Percentiles rank a stretch among this genome's conserved stretches.
These are phyloP conservation scores for Cercophora sp. DNA, from an alignment of 495 filamentous ascomycete species.

Conservation along the genomic window DNA sequence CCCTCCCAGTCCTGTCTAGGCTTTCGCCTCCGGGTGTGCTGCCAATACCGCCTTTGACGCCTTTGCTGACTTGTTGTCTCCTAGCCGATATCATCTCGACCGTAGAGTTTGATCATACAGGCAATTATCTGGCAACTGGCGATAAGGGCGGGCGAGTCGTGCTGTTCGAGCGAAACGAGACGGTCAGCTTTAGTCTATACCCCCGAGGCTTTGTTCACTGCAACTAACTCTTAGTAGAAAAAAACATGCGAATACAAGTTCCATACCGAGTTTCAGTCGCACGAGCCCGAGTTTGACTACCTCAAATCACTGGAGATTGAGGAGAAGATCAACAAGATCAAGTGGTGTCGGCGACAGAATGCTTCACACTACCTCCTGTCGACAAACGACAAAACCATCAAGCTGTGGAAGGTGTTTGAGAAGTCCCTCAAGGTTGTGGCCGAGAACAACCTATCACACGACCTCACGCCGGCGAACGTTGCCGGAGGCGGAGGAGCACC, in stretches of 20 bases:
- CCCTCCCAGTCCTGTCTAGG: too few species aligned
- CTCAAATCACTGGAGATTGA: constrained; percentile 98
- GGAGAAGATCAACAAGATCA: constrained; percentile 99
- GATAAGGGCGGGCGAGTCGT: constrained; percentile 97
- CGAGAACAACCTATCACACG: constrained; percentile 96
- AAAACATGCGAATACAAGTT: constrained; percentile 99
- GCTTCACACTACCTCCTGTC: constrained; percentile 97
- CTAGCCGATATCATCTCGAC: constrained; percentile 98
- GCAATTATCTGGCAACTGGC: constrained; percentile 95
- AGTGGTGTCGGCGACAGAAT: constrained; percentile 98
- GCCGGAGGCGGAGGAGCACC: constrained; percentile 71
- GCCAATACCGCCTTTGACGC: background rate
- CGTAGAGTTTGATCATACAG: constrained; percentile 98
- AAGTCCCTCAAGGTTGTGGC: constrained; percentile 98
- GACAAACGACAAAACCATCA: constrained; percentile 99
- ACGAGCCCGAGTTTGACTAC: constrained; percentile 99
- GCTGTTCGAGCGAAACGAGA: constrained; percentile 95
- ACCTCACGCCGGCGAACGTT: constrained; percentile 75
- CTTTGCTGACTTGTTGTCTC: constrained; percentile 23
- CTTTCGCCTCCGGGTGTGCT: too few species aligned
- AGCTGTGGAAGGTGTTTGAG: constrained; percentile 99
- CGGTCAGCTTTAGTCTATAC: too few species aligned
- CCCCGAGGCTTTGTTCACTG: constrained; percentile 1
- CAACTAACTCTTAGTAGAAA: constrained; percentile 58
- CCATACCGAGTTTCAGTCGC: constrained; percentile 98